These are phyloP conservation scores for Sorghum bicolor DNA, from an alignment of 176 grass and related monocot genomes.

Conservation along the genomic window DNA sequence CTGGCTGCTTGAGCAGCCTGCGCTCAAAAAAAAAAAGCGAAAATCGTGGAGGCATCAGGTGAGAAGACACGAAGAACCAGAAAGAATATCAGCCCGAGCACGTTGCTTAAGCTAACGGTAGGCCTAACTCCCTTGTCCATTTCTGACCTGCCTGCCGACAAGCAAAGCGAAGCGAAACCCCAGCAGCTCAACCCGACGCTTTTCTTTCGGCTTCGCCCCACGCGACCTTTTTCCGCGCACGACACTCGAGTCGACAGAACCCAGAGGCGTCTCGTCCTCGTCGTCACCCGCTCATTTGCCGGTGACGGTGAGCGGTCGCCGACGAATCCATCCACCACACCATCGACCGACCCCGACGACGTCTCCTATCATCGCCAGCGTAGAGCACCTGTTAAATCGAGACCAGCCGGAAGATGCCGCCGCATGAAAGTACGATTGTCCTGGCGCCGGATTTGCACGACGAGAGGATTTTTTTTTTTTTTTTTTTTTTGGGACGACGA, in stretches of 20 bases:
- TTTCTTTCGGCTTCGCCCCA: neutral
- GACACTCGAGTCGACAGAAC: neutral
- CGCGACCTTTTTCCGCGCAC: neutral
- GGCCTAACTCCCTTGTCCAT: conserved; percentile 2
- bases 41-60: neutral
- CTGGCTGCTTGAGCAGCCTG: neutral
- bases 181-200: neutral
- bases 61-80: neutral
- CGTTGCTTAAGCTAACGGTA: neutral
- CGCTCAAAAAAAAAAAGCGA: neutral
- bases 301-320: neutral
- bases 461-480: too few species aligned
- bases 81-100: neutral
- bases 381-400: neutral
- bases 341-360: too few species aligned
- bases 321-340: too few species aligned
- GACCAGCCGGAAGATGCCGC: neutral
- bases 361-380: neutral
- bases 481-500: too few species aligned
- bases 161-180: neutral
- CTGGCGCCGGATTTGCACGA: neutral
- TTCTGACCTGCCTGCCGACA: conserved; percentile 28
- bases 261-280: neutral
- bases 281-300: neutral
- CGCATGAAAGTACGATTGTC: neutral